These are phyloP conservation scores for Sugiyamaella smithiae DNA, from an alignment of 805 yeast species.

Conservation along the genomic window DNA sequence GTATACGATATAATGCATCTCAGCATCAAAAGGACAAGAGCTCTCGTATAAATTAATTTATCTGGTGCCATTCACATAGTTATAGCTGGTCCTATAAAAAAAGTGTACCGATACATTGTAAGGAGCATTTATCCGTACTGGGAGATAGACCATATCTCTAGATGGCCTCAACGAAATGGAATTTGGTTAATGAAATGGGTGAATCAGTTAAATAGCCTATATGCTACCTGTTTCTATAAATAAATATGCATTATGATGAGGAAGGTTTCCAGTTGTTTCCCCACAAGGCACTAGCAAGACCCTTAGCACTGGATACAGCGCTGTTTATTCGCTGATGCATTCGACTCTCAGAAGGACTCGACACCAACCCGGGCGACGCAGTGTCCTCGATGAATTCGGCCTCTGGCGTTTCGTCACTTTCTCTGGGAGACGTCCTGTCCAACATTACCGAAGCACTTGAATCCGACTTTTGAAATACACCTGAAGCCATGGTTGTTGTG, in stretches of 20 bases:
- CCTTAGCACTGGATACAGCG: slow-evolving; percentile 10
- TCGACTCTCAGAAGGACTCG: neutral
- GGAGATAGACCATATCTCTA: too few relatives aligned
- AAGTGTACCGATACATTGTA: too few relatives aligned
- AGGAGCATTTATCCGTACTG: too few relatives aligned
- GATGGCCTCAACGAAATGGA: too few relatives aligned
- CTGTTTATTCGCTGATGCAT: slow-evolving; percentile 7
- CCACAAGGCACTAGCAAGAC: slow-evolving; percentile 9
- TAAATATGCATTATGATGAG: slow-evolving; percentile 2
- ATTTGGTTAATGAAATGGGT: too few relatives aligned
- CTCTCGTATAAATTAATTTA: too few relatives aligned
- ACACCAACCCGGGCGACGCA: neutral
- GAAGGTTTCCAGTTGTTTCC: slow-evolving; percentile 4
- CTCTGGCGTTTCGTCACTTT: neutral
- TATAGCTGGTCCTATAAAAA: too few relatives aligned
- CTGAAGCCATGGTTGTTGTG: slow-evolving; percentile 9
- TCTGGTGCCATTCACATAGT: too few relatives aligned
- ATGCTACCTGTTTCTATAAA: too few relatives aligned
- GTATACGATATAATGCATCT: too few relatives aligned
- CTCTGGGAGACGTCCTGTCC: neutral
- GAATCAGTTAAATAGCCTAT: too few relatives aligned
- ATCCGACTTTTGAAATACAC: slow-evolving; percentile 6
- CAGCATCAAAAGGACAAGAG: too few relatives aligned
- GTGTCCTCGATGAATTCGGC: slow-evolving; percentile 11
- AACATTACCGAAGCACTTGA: slow-evolving; percentile 6